Conservation (phyloP, 768 basidiomycete species). For the Austroboletus festivus region DNA sequence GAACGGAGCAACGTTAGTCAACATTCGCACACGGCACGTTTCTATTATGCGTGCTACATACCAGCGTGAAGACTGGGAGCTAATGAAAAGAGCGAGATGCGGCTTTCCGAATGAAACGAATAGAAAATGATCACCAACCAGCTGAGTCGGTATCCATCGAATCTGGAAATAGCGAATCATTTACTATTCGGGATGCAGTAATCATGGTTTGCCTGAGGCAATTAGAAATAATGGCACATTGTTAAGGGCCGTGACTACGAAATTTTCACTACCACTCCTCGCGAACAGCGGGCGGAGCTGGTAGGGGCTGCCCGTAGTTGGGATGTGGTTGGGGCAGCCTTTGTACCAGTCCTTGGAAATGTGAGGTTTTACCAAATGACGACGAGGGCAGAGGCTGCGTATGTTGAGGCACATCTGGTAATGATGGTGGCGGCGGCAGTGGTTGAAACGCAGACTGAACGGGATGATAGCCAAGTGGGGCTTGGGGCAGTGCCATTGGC, state of each 20-base stretch:
- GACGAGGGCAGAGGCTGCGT: conserved; percentile 24
- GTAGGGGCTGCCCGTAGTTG: conserved; percentile 32
- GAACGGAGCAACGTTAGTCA: conserved; percentile 10
- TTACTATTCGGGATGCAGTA: conserved; percentile 12
- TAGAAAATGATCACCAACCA: no score
- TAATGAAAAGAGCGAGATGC: conserved; percentile 16
- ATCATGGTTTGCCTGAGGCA: conserved; percentile 10
- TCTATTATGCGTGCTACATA: conserved; percentile 13
- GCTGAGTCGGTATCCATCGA: no score
- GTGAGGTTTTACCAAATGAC: conserved; percentile 26
- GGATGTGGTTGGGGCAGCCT: conserved; percentile 36
- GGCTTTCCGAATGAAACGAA: conserved; percentile 17
- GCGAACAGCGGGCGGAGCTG: conserved; percentile 20
- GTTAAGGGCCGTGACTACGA: conserved; percentile 9
- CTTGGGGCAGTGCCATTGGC: conserved; percentile 50
- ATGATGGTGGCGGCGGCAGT: conserved; percentile 34
- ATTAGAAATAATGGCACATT: conserved; percentile 14
- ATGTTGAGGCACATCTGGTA: conserved; percentile 30
- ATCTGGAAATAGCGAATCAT: not conserved
- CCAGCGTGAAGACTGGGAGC: no score
- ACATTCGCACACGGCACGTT: conserved; percentile 3
- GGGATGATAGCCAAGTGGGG: conserved; percentile 43
- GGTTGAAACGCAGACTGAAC: conserved; percentile 39
- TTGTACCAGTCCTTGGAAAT: conserved; percentile 40
- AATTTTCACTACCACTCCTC: conserved; percentile 28